These are phyloP conservation scores for Penicillium arizonense DNA, from an alignment of 495 filamentous ascomycete species.

Conservation along the genomic window DNA sequence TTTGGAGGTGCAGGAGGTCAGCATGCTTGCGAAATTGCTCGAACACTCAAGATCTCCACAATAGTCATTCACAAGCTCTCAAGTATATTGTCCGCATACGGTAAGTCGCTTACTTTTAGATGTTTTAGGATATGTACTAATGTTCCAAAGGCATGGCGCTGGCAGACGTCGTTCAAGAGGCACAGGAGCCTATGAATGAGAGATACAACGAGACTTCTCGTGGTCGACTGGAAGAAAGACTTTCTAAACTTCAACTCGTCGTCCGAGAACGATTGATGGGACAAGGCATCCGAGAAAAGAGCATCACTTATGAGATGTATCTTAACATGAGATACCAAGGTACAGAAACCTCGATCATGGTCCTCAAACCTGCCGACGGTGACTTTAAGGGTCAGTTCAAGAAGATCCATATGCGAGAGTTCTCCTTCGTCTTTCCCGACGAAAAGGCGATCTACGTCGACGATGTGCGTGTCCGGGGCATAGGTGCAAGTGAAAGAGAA, in stretches of 20 bases:
- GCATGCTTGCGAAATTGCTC: constrained; percentile 51
- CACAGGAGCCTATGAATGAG: constrained; percentile 36
- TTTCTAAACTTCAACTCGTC: too few relatives aligned
- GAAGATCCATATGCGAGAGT: constrained; percentile 28
- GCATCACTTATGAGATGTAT: constrained; percentile 41
- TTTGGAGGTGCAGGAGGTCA: constrained; percentile 57
- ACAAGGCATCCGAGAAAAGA: constrained; percentile 28
- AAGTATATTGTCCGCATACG: constrained; percentile 52
- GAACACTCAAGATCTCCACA: constrained; percentile 44
- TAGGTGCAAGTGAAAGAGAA: too few relatives aligned
- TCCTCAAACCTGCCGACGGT: constrained; percentile 39
- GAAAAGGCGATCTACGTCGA: too few relatives aligned
- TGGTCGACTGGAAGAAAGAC: constrained; percentile 27
- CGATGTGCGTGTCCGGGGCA: too few relatives aligned
- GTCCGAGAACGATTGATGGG: too few relatives aligned
- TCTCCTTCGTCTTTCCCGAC: constrained; percentile 53
- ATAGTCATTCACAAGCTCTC: constrained; percentile 55
- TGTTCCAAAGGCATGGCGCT: constrained; percentile 33
- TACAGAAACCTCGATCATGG: constrained; percentile 54
- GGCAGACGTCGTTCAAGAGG: constrained; percentile 52
- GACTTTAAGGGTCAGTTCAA: constrained; percentile 48
- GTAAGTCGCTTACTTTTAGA: constrained; percentile 2
- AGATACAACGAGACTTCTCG: too few relatives aligned
- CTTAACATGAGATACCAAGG: constrained; percentile 55
- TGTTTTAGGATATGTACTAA: too few relatives aligned